Conservation (phyloP, 1,284 basidiomycete species). For the Malassezia psittaci region DNA sequence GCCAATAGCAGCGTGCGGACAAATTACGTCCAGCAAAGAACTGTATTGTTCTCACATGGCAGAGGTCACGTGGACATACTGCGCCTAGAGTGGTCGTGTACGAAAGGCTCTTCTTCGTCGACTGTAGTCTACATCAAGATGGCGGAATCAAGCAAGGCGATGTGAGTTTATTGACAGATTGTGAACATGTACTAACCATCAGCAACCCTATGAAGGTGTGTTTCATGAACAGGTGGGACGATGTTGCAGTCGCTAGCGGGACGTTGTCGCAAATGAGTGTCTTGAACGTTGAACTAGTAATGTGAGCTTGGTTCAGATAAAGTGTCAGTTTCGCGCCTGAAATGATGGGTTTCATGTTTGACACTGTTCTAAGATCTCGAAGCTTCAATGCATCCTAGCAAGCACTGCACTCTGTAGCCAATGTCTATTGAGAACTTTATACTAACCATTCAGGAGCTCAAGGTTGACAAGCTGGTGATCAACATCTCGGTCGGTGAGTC, state of each 20-base stretch:
- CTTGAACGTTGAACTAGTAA: no score
- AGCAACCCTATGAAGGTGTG: conserved; percentile 45
- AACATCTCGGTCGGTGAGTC: conserved; percentile 99
- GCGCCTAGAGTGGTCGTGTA: background rate
- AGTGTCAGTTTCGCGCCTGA: background rate
- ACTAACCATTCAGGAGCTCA: conserved; percentile 60
- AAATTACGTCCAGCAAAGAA: background rate
- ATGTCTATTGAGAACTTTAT: background rate
- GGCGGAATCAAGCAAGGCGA: conserved; percentile 46
- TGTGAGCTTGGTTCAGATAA: no score
- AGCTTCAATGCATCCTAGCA: no score
- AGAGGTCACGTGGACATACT: conserved; percentile 5
- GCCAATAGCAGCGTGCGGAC: no score
- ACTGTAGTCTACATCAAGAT: conserved; percentile 20
- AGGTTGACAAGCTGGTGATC: conserved; percentile 98
- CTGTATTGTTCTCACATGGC: conserved; percentile 8
- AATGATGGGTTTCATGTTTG: background rate
- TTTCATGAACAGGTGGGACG: conserved; percentile 4
- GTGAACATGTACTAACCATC: conserved; percentile 4
- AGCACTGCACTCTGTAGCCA: no score
- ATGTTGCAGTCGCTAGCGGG: background rate
- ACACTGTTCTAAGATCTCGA: no score
- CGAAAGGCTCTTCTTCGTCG: conserved; percentile 14
- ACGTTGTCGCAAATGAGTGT: no score
- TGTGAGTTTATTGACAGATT: conserved; percentile 16